Conservation (phyloP, 768 basidiomycete species). For the Dacryopinax primogenitus region DNA sequence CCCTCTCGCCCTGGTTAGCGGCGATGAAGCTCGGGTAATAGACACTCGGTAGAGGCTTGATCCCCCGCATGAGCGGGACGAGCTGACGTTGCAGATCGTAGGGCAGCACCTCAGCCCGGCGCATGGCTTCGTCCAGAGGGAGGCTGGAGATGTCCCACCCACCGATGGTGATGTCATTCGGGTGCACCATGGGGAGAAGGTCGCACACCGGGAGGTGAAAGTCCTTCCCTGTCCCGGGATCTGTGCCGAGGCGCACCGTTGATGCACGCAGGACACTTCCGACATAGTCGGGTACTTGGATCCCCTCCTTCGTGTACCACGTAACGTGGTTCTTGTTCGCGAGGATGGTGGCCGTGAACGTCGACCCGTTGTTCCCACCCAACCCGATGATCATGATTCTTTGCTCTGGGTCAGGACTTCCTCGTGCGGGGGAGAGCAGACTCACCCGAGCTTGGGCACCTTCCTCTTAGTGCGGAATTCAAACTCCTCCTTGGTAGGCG, state of each 20-base stretch:
- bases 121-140: conserved; percentile 83
- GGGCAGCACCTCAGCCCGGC: conserved; percentile 82
- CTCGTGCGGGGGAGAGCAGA: conserved; percentile 18
- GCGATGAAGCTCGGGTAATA: conserved; percentile 98
- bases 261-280: conserved; percentile 93
- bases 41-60: conserved; percentile 81
- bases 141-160: conserved; percentile 94
- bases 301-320: conserved; percentile 87
- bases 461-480: conserved; percentile 84
- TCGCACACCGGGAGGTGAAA: conserved; percentile 85
- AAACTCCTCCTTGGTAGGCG: conserved; percentile 63
- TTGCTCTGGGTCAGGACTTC: conserved; percentile 13
- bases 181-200: conserved; percentile 93
- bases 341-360: conserved; percentile 83
- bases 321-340: conserved; percentile 90
- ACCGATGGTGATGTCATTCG: conserved; percentile 91
- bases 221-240: conserved; percentile 70
- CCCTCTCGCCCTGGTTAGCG: conserved; percentile 91
- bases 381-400: conserved; percentile 95
- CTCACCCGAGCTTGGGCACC: conserved; percentile 86
- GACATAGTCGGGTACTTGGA: conserved; percentile 94
- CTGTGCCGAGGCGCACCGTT: conserved; percentile 80
- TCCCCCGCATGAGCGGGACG: conserved; percentile 63
- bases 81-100: conserved; percentile 96
- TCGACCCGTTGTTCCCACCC: conserved; percentile 95